These are phyloP conservation scores for Geoglossum glabrum DNA, from an alignment of 495 filamentous ascomycete genomes.

Conservation along the genomic window DNA sequence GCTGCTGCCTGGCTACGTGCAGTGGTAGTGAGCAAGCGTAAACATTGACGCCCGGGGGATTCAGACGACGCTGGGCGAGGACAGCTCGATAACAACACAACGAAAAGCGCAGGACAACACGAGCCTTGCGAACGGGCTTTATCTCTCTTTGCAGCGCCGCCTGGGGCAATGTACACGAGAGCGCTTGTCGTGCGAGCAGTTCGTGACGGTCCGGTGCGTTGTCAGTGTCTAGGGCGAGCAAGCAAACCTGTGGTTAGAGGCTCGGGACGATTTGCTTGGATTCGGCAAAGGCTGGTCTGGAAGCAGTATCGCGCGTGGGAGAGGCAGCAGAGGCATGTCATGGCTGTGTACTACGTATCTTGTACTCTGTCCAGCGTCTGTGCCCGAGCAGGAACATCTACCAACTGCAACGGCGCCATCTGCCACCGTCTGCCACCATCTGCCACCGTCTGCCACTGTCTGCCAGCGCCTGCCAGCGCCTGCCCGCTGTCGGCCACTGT, in stretches of 20 bases:
- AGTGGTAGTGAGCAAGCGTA: neutral
- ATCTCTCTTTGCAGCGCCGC: neutral
- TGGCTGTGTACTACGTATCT: no score
- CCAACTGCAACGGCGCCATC: neutral
- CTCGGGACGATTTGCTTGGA: neutral
- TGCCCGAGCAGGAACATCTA: neutral
- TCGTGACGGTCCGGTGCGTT: slow-evolving; percentile 1
- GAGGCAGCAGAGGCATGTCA: neutral
- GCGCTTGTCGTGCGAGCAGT: neutral
- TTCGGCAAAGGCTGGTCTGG: neutral
- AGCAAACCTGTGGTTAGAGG: neutral
- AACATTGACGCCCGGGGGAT: neutral
- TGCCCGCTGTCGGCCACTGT: no score
- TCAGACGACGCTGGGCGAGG: neutral
- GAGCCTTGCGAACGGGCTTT: neutral
- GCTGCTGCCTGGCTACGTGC: neutral
- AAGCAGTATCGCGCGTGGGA: neutral
- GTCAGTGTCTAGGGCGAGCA: slow-evolving; percentile 1
- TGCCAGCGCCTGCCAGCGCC: no score
- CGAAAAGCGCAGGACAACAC: neutral
- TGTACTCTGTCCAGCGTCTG: no score
- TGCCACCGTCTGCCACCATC: no score
- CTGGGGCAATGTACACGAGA: neutral
- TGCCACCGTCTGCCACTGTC: no score
- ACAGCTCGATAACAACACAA: neutral